These are phyloP conservation scores for Posidonia oceanica DNA, from an alignment of 116 monocot genomes.

Conservation along the genomic window DNA sequence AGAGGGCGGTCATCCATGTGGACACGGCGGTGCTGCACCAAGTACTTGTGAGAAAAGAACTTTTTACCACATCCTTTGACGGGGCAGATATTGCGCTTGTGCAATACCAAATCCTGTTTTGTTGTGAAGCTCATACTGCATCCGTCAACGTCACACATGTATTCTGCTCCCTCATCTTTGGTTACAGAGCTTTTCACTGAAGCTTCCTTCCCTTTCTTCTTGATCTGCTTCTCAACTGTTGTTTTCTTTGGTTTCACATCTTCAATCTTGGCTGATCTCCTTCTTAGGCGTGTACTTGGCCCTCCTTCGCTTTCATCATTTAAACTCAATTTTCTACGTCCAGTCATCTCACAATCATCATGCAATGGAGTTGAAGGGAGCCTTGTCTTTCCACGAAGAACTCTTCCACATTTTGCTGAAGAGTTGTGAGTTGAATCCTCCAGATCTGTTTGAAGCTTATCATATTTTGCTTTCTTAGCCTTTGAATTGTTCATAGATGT, in stretches of 20 bases:
- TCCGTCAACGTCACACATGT: slow-evolving; percentile 60
- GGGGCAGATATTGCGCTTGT: slow-evolving; percentile 90
- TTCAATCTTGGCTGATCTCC: slow-evolving; percentile 13
- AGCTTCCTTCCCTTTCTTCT: slow-evolving; percentile 30
- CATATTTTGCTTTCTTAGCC: slow-evolving; percentile 20
- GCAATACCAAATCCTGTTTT: slow-evolving; percentile 58
- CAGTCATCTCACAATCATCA: neutral
- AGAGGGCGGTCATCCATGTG: slow-evolving; percentile 88
- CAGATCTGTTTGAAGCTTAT: neutral
- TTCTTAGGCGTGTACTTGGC: slow-evolving; percentile 30
- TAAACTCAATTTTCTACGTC: neutral
- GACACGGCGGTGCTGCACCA: slow-evolving; percentile 81
- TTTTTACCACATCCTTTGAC: slow-evolving; percentile 86
- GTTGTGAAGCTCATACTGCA: slow-evolving; percentile 77
- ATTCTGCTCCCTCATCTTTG: slow-evolving; percentile 23
- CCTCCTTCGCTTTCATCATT: slow-evolving; percentile 35
- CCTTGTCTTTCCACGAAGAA: slow-evolving; percentile 17
- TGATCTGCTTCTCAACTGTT: slow-evolving; percentile 19
- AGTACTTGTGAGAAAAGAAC: slow-evolving; percentile 95
- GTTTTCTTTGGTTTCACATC: slow-evolving; percentile 16
- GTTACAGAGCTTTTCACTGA: neutral
- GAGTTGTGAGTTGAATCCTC: slow-evolving; percentile 15
- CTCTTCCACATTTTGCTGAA: slow-evolving; percentile 10
- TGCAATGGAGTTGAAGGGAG: neutral
- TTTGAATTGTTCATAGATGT: slow-evolving; percentile 17